phyloP scores from a whole-genome alignment of 441 rosid species.

The Pelargonium australe region DNA sequence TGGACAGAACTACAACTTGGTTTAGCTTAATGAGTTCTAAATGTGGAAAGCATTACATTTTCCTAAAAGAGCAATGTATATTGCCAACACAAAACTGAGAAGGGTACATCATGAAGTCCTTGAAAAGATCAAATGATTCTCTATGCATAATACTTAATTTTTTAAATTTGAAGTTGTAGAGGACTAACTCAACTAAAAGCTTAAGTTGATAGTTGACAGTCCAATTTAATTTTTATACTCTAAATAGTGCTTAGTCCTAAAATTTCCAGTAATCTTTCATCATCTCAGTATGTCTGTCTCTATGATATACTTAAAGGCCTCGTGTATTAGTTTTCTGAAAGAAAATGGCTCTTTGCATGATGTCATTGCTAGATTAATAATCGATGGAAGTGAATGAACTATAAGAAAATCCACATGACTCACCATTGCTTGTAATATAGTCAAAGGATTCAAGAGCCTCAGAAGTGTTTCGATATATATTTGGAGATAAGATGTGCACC shows the following conservation, averaged over 20 bases:
- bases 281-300: background rate
- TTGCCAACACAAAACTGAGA: background rate
- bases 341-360: background rate
- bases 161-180: background rate
- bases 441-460: slow-evolving; percentile 91
- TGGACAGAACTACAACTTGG: background rate
- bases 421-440: slow-evolving; percentile 85
- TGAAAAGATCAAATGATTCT: no score
- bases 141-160: background rate
- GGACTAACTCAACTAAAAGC: no score
- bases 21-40: background rate
- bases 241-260: no score
- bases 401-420: slow-evolving; percentile 14
- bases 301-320: background rate
- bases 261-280: background rate
- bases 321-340: background rate
- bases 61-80: background rate
- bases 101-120: background rate
- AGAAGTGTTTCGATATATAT: slow-evolving; percentile 66
- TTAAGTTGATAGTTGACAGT: no score
- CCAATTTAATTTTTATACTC: no score
- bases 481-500: slow-evolving; percentile 88
- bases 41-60: no score
- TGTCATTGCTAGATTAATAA: slow-evolving; percentile 1
- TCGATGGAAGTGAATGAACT: background rate